A percentile compares a stretch with the other conserved stretches of the same genome.
These are phyloP conservation scores for Diaporthe eres DNA, from an alignment of 2,329 filamentous ascomycete genomes.

Conservation along the genomic window DNA sequence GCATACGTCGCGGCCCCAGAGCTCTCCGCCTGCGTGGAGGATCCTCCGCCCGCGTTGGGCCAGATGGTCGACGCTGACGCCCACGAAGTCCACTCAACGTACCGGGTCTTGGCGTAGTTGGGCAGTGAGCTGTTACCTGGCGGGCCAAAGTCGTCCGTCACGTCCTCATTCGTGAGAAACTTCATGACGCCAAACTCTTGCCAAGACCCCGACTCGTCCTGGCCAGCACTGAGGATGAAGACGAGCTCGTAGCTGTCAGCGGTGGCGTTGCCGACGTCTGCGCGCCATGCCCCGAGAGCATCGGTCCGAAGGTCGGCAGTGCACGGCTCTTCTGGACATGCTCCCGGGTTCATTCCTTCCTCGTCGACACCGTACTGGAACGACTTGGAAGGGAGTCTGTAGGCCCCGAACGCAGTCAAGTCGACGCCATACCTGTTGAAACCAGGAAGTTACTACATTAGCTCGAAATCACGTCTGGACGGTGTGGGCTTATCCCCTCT, in stretches of 20 bases:
- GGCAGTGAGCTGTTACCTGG: conserved; percentile 53
- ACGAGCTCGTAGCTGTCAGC: conserved; percentile 64
- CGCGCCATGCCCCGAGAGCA: conserved; percentile 63
- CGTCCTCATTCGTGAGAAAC: conserved; percentile 61
- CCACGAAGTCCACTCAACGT: conserved; percentile 69
- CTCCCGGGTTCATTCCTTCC: conserved; percentile 60
- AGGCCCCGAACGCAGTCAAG: conserved; percentile 66
- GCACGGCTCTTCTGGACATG: conserved; percentile 58
- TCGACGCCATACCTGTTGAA: conserved; percentile 58
- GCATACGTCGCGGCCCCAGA: conserved; percentile 68
- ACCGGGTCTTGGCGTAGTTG: conserved; percentile 65
- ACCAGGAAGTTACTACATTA: too few relatives aligned
- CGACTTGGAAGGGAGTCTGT: conserved; percentile 60
- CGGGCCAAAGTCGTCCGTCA: conserved; percentile 64
- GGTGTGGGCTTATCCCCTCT: too few relatives aligned
- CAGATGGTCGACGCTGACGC: conserved; percentile 64
- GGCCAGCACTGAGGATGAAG: conserved; percentile 68
- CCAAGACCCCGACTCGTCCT: conserved; percentile 69
- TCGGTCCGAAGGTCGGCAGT: conserved; percentile 63
- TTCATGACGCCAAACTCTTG: conserved; percentile 70
- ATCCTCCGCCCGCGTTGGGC: conserved; percentile 67
- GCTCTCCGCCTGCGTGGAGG: conserved; percentile 67
- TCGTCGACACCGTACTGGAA: conserved; percentile 67
- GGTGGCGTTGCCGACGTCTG: conserved; percentile 64
- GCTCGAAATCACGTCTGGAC: too few relatives aligned